phyloP scores from a whole-genome alignment of 805 yeast species.

The Teunomyces panamensis region DNA sequence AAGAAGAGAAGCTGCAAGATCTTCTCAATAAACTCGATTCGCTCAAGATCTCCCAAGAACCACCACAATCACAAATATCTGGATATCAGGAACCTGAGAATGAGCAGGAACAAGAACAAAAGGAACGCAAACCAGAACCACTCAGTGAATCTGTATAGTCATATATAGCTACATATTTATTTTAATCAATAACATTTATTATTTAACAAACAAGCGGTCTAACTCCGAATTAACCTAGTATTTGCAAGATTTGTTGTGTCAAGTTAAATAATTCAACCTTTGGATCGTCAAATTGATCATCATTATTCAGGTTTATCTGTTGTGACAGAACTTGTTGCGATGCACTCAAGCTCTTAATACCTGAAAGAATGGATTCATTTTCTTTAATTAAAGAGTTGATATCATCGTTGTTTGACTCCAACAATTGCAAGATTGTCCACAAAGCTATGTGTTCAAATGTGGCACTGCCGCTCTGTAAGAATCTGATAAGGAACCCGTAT shows the following conservation, averaged over 20 bases:
- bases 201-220: background rate
- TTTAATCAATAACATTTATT: constrained; percentile 4
- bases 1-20: constrained; percentile 10
- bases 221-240: constrained; percentile 29
- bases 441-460: constrained; percentile 97
- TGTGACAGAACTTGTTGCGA: constrained; percentile 34
- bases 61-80: background rate
- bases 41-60: background rate
- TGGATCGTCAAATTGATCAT: constrained; percentile 52
- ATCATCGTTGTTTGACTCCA: constrained; percentile 78
- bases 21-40: background rate
- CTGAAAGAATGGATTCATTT: constrained; percentile 51
- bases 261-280: constrained; percentile 62
- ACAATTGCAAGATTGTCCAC: constrained; percentile 91
- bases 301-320: constrained; percentile 19
- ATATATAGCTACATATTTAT: background rate
- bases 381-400: constrained; percentile 54
- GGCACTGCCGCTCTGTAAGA: constrained; percentile 78
- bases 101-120: background rate
- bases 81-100: background rate
- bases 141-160: background rate
- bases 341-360: constrained; percentile 49
- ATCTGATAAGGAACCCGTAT: constrained; percentile 75
- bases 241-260: constrained; percentile 65
- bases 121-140: background rate